These are phyloP conservation scores for Casuarina glauca DNA, from an alignment of 306 rosid species.

Conservation along the genomic window DNA sequence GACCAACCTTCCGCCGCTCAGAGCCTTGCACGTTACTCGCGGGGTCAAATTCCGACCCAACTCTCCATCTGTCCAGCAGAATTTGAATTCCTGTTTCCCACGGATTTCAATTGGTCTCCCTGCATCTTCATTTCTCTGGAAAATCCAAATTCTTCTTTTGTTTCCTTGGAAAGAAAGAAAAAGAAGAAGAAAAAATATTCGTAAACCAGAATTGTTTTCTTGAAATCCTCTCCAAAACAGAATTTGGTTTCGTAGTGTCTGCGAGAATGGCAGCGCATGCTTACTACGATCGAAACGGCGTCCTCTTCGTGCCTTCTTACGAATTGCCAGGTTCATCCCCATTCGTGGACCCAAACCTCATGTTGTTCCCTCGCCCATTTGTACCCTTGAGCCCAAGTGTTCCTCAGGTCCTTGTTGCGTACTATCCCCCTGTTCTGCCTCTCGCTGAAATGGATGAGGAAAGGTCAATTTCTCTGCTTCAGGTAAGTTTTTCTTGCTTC, in stretches of 20 bases:
- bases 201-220: neutral
- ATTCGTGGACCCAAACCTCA: constrained; percentile 7
- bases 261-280: constrained; percentile 24
- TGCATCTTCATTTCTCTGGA: neutral
- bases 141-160: neutral
- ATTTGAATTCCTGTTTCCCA: no score
- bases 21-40: neutral
- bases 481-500: constrained; percentile 21
- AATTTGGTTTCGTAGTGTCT: constrained; percentile 7
- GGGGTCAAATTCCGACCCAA: neutral
- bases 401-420: constrained; percentile 23
- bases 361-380: constrained; percentile 16
- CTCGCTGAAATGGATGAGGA: constrained; percentile 29
- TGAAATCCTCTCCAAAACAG: neutral
- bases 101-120: neutral
- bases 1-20: neutral
- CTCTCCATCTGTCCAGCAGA: neutral
- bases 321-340: neutral
- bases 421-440: neutral
- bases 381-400: constrained; percentile 11
- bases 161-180: neutral
- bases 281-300: constrained; percentile 19
- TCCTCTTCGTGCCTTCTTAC: constrained; percentile 17
- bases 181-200: neutral
- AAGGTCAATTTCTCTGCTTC: constrained; percentile 39